Evolutionary conservation across 352 stramenopile genomes (phyloP), one percentile per base, ranked within the genome.

Genomic region (Phytophthora lateralis): DNA sequence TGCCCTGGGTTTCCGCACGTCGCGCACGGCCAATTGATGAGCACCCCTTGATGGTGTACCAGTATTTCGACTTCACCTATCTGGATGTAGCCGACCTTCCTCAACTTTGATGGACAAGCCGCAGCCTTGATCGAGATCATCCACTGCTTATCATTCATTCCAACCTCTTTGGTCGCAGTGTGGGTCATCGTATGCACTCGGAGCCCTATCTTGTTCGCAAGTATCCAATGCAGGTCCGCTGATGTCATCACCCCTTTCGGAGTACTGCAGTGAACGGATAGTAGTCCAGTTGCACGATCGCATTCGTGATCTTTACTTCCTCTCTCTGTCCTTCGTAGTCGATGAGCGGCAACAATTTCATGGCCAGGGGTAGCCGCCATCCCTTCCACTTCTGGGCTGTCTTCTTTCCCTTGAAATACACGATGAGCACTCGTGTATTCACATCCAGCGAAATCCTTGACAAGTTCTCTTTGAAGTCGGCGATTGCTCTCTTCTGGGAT

Each of bases 141-240:
- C 37, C 37, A 43, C 15, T 43, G 37, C 15, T 43, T 43, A 15
- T 43, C 37, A 6, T 43, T 43, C 37, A 43, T 43, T 9, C 37
- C 37, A 1, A 11, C 15, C 1, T 15, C 37, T 2, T 43, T 43
- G 3, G 37, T 43, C 14, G 24, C 15, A 0, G 17, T 17, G 15
- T 43, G 37, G 0, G 14, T 15, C 7, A 43, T 17, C 5, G 37
- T 43, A 11, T 43, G 37, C 37, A 43, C 37, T 24, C 17, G 2
- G 2, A 43, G 15, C 15, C 37, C 14, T 1, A 20, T 5, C 15
- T 43, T 17, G 37, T 24, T 30, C 2, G 26, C 7, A 1, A 30
- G 26, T 4, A 30, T 8, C 26, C 26, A 51, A 10, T 26, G 26
- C 8, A 53, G 41, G 7, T 53, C 46, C 7, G 14, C 30, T 0